Conservation (phyloP, 1,284 basidiomycete genomes). For the Gastroboletus turbinatus region DNA sequence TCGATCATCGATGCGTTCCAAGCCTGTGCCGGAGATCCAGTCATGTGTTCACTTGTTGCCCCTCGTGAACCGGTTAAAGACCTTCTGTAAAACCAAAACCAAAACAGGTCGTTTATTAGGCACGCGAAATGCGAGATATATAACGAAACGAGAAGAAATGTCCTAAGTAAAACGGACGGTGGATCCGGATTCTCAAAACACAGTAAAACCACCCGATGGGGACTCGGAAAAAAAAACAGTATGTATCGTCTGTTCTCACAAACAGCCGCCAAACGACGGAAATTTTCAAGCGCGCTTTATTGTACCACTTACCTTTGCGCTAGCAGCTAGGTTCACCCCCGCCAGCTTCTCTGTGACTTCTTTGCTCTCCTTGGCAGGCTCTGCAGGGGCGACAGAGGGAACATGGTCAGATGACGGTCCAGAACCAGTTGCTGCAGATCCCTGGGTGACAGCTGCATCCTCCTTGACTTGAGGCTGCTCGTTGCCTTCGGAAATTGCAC, state of each 20-base stretch:
- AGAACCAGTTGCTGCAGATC: neutral
- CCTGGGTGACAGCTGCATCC: conserved; percentile 29
- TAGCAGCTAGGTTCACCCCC: conserved; percentile 31
- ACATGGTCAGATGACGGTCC: conserved; percentile 1
- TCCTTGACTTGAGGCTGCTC: conserved; percentile 30
- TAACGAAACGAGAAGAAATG: conserved; percentile 1
- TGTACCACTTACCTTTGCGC: conserved; percentile 32
- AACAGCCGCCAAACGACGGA: conserved; percentile 1
- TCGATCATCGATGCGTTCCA: neutral
- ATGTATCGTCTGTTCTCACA: neutral
- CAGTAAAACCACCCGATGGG: neutral
- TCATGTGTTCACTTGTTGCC: conserved; percentile 21
- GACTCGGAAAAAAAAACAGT: neutral
- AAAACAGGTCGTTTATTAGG: conserved; percentile 26
- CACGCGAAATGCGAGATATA: conserved; percentile 11
- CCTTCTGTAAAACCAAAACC: conserved; percentile 26
- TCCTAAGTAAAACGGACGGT: neutral
- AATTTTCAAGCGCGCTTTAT: conserved; percentile 16
- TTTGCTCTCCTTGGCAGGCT: conserved; percentile 19
- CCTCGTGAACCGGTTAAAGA: conserved; percentile 26
- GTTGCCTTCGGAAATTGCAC: conserved; percentile 11
- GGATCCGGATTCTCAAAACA: neutral
- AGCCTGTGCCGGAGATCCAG: neutral
- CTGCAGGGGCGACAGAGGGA: conserved; percentile 1
- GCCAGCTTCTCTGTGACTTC: conserved; percentile 30